Base-by-base conservation (phyloP, 2,329 filamentous ascomycete species). In the Aspergillus costaricaensis region DNA sequence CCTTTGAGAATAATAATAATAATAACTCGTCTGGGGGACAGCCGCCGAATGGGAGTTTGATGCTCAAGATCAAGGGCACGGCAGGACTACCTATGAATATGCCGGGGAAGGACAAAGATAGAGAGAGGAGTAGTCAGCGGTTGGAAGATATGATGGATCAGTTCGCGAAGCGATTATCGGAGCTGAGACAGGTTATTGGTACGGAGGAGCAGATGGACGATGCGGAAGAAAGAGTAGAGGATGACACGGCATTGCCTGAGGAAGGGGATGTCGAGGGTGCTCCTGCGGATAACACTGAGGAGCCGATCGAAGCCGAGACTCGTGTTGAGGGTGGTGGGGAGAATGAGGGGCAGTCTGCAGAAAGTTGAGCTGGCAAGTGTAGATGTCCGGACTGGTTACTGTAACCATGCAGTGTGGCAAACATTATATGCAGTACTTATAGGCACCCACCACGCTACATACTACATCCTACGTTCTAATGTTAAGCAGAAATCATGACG, bases 1-100 rank as follows among this genome's bases (percentile, higher is more conserved):
- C 85, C 2, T 90, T 87, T 72, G 85, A 85, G 47, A 81, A 80
- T 47, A 79, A 80, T 43, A 81, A 80, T 43, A 81, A 80, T 47
- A 79, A 80, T 44, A 79, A 76, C 25, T 85, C 86, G 50, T 80
- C 86, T 1, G 76, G 76, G 53, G 66, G 70, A 76, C 82, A 14
- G n/a, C 70, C 86, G 19, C 80, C 76, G 52, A 82, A 73, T 27
- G 76, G 71, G 38, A 69, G 73, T 7, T 59, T 80, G 58, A 81
- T 81, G 79, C 68, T 82, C 21, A 75, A 77, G 56, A 79, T 81
- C 21, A 72, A 78, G 44, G 80, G 80, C 15, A 77, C 76, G 1
- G 64, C 72, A 0, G 77, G 76, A 2, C 58, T 76, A 15, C 65
- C 71, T 3, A 60, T 66, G 4, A 62, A 56, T 4, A 61, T 64